phyloP scores from a whole-genome alignment of 1,284 basidiomycete species.

The Cryptococcus jaspeensis region DNA sequence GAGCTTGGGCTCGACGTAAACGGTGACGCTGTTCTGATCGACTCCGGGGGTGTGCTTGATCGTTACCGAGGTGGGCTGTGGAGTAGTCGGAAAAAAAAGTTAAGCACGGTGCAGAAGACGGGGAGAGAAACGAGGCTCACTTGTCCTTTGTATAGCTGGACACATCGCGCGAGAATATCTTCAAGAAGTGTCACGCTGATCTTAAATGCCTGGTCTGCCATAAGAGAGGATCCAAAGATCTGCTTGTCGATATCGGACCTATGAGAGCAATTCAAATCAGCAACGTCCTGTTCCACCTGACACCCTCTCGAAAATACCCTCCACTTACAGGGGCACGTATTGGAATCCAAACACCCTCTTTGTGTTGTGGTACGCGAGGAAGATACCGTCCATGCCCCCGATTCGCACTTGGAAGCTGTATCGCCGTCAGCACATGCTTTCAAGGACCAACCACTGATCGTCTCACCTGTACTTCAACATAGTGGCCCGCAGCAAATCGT shows the following conservation, averaged over 20 bases:
- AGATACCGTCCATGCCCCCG: slow-evolving; percentile 94
- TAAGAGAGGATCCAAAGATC: slow-evolving; percentile 65
- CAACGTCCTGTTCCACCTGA: neutral
- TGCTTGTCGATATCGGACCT: slow-evolving; percentile 77
- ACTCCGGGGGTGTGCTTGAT: slow-evolving; percentile 62
- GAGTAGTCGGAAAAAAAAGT: neutral
- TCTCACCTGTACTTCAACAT: slow-evolving; percentile 88
- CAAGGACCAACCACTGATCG: neutral
- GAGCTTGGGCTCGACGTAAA: slow-evolving; percentile 66
- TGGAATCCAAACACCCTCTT: slow-evolving; percentile 89
- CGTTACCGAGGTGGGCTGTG: slow-evolving; percentile 31
- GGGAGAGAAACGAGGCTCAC: slow-evolving; percentile 55
- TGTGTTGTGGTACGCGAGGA: slow-evolving; percentile 94
- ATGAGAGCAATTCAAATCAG: neutral
- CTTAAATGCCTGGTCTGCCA: slow-evolving; percentile 74
- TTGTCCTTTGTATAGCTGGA: slow-evolving; percentile 49
- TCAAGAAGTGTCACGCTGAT: slow-evolving; percentile 76
- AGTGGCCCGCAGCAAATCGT: slow-evolving; percentile 86
- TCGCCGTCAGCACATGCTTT: neutral
- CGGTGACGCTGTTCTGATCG: slow-evolving; percentile 55
- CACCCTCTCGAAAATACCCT: neutral
- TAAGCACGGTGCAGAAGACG: too few species aligned
- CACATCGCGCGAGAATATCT: slow-evolving; percentile 63
- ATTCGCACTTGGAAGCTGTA: slow-evolving; percentile 89
- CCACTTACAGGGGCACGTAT: slow-evolving; percentile 67